These are phyloP conservation scores for Cercospora sojina DNA, from an alignment of 2,329 filamentous ascomycete species.

Conservation along the genomic window DNA sequence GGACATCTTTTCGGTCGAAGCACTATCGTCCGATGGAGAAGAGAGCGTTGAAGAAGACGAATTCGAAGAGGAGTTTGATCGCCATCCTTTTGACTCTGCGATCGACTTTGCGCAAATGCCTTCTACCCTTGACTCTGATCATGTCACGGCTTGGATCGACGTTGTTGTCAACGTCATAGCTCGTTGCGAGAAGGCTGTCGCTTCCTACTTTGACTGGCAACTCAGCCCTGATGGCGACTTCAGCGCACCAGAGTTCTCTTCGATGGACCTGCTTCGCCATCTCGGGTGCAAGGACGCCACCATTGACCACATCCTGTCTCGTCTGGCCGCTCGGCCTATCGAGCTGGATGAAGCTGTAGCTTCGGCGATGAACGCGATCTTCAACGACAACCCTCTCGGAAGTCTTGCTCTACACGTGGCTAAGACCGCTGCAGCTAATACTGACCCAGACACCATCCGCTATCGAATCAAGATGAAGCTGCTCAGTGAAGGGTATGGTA, in stretches of 20 bases:
- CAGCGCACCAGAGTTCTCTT: slow-evolving; percentile 5
- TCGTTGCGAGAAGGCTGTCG: slow-evolving; percentile 2
- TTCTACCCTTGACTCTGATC: background rate
- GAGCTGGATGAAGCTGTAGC: background rate
- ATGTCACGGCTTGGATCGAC: slow-evolving; percentile 10
- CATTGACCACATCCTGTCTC: background rate
- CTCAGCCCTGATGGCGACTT: slow-evolving; percentile 14
- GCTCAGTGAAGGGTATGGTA: slow-evolving; percentile 4
- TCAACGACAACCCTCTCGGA: background rate
- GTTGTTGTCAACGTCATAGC: background rate
- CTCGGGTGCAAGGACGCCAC: slow-evolving; percentile 7
- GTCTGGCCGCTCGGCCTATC: background rate
- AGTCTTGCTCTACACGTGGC: background rate
- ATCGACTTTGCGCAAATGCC: slow-evolving; percentile 13
- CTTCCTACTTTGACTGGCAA: slow-evolving; percentile 13
- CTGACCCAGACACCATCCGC: background rate
- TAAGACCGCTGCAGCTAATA: background rate
- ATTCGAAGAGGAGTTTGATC: background rate
- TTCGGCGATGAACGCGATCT: background rate
- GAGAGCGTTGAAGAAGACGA: background rate
- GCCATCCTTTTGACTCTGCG: slow-evolving; percentile 1
- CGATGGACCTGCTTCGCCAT: background rate
- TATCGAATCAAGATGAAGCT: slow-evolving; percentile 11
- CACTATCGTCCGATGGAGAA: background rate
- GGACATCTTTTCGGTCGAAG: background rate